These are phyloP conservation scores for Rheum nobile DNA, from an alignment of 148 eudicot species.

Conservation along the genomic window DNA sequence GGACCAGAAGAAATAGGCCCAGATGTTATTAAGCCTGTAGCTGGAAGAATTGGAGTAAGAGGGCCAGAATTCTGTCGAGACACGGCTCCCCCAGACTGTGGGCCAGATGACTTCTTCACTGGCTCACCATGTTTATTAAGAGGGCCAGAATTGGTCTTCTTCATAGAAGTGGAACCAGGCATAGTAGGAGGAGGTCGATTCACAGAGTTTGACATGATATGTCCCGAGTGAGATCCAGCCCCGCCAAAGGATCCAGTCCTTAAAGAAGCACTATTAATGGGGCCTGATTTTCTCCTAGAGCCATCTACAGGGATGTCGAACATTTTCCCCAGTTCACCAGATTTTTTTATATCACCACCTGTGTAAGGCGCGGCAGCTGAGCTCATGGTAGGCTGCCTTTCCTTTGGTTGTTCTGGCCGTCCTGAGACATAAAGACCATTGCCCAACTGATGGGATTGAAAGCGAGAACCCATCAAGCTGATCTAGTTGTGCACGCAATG, in stretches of 20 bases:
- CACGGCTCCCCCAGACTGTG: conserved; percentile 42
- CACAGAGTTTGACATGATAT: conserved; percentile 42
- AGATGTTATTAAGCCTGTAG: conserved; percentile 87
- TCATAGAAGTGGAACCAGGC: conserved; percentile 46
- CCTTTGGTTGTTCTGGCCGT: conserved; percentile 88
- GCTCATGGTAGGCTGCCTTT: conserved; percentile 82
- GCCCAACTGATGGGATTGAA: conserved; percentile 86
- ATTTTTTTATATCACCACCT: conserved; percentile 89
- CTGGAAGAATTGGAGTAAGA: conserved; percentile 64
- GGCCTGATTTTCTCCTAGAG: conserved; percentile 84
- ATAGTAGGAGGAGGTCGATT: conserved; percentile 41
- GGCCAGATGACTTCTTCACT: conserved; percentile 71
- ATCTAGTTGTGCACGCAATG: conserved; percentile 2
- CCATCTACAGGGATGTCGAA: conserved; percentile 66
- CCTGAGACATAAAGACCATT: conserved; percentile 94
- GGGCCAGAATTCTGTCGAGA: conserved; percentile 87
- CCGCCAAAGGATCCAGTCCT: conserved; percentile 81
- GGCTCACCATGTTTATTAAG: conserved; percentile 83
- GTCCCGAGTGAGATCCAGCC: conserved; percentile 80
- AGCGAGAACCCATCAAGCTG: conserved; percentile 65
- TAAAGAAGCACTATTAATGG: conserved; percentile 49
- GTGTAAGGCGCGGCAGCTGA: conserved; percentile 89
- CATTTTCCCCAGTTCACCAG: conserved; percentile 97
- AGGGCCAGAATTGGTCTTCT: conserved; percentile 86
- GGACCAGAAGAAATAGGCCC: conserved; percentile 91